A percentile compares a stretch with the other conserved stretches of the same genome.
Evolutionary conservation across 495 filamentous ascomycete species (phyloP).

Genomic region (Aspergillus biplanus): DNA sequence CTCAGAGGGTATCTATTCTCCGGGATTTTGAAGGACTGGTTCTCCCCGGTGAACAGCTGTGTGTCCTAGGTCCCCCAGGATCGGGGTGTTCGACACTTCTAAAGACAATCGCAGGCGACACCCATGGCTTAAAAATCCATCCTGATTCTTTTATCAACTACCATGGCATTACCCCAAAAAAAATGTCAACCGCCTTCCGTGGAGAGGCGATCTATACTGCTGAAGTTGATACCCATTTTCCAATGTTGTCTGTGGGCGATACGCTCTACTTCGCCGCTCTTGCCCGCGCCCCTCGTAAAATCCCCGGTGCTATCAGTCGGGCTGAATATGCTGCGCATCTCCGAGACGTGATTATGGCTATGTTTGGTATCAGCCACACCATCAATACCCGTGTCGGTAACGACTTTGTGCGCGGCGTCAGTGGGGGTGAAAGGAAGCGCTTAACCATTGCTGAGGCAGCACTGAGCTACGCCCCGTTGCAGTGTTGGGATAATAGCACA

Average conservation of each 20-base stretch:
- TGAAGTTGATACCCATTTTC: slow-evolving; percentile 68
- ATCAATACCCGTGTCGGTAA: slow-evolving; percentile 74
- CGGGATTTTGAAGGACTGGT: slow-evolving; percentile 71
- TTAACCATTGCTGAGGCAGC: slow-evolving; percentile 23
- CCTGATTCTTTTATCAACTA: slow-evolving; percentile 64
- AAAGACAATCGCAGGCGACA: slow-evolving; percentile 69
- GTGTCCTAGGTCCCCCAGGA: slow-evolving; percentile 78
- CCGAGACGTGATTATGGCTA: slow-evolving; percentile 54
- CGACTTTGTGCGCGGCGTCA: slow-evolving; percentile 71
- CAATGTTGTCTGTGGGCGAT: slow-evolving; percentile 64
- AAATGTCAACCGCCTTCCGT: slow-evolving; percentile 68
- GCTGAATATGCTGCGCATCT: slow-evolving; percentile 51
- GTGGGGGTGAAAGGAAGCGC: slow-evolving; percentile 66
- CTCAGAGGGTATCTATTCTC: slow-evolving; percentile 65
- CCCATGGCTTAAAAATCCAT: slow-evolving; percentile 68
- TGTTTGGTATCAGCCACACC: slow-evolving; percentile 72
- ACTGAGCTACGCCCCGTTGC: slow-evolving; percentile 46
- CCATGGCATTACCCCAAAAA: slow-evolving; percentile 70
- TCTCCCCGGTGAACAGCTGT: slow-evolving; percentile 75
- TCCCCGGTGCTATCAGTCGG: slow-evolving; percentile 41
- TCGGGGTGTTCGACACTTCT: slow-evolving; percentile 72
- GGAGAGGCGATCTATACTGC: slow-evolving; percentile 65
- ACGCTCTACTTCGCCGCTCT: slow-evolving; percentile 63
- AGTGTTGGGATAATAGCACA: slow-evolving; percentile 83
- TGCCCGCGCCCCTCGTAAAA: slow-evolving; percentile 48